Base-by-base conservation (phyloP, 2,329 filamentous ascomycete species). In the Fusarium dlaminii region DNA sequence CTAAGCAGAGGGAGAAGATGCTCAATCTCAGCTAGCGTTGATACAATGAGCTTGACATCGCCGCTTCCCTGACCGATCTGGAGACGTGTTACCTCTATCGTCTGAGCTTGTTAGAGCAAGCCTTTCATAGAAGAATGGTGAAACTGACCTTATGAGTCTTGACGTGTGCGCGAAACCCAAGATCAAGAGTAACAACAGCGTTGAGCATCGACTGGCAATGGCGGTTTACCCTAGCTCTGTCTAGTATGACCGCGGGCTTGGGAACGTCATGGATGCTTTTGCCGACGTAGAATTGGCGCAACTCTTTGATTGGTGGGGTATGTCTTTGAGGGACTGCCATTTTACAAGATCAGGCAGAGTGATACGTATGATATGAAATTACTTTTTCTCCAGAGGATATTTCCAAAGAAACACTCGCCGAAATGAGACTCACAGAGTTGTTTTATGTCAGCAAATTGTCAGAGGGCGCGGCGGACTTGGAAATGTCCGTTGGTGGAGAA, bases 141-240 rank as follows among this genome's bases (percentile, higher is more conserved):
- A 3, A 6, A 22, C 45, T 42, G 9, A 89, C 89, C 81, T 92
- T 92, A 78, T 92, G 91, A 13, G 89, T 91, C 79, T 92, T 92
- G 10, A 92, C 85, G 74, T 93, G 91, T 0, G 89, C 88, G 18
- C 91, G 83, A 67, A 92, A 92, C 0, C 82, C 85, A 0, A 92
- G 83, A 0, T 82, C 83, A 1, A 92, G 78, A 15, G 81, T 78
- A 11, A 83, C 75, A 5, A 85, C 84, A 1, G 89, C 85, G 0
- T 84, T 76, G 0, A 90, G 83, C 86, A 93, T 90, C 2, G 87
- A 83, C 20, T 83, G 74, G 76, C 90, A 92, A 66, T 92, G 90
- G 8, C 85, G 81, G 8, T 81, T 79, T 6, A 90, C 82, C 6
- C 88, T 86, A 2, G 87, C 86, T 18, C 82, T 77, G 70, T 92